Percentiles rank a stretch among this genome's conserved stretches.
phyloP scores from a whole-genome alignment of 345 rosid species.

The Gossypium rotundifolium region DNA sequence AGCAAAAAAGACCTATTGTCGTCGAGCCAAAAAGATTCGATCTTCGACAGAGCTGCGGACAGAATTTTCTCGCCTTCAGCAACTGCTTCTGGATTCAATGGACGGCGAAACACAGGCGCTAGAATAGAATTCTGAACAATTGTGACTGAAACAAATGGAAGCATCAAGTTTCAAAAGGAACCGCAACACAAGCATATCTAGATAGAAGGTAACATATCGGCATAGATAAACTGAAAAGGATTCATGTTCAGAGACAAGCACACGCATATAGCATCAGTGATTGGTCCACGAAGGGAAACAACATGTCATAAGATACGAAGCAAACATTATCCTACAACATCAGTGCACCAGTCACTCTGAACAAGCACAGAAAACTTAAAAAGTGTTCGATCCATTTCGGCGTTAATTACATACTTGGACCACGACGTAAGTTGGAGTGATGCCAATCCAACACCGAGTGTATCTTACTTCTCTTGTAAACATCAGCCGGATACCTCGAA shows the following conservation, averaged over 20 bases:
- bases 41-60: conserved; percentile 40
- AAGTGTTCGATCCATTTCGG: conserved; percentile 28
- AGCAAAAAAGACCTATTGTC: conserved; percentile 58
- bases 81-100: conserved; percentile 51
- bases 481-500: conserved; percentile 78
- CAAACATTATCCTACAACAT: not conserved
- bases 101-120: conserved; percentile 50
- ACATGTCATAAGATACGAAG: not conserved
- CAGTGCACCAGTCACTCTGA: not conserved
- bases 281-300: not conserved
- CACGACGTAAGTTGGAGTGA: conserved; percentile 5
- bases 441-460: conserved; percentile 56
- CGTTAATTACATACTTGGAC: not conserved
- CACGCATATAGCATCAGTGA: too few relatives aligned
- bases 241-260: too few relatives aligned
- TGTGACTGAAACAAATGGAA: conserved; percentile 35
- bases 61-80: conserved; percentile 58
- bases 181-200: not conserved
- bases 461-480: conserved; percentile 72
- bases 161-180: not conserved
- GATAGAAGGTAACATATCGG: not conserved
- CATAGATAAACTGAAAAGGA: not conserved
- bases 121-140: conserved; percentile 34
- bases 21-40: conserved; percentile 76
- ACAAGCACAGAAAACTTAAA: not conserved